Evolutionary conservation across 2,329 filamentous ascomycete species (phyloP), one percentile per base, ranked within the genome.

Genomic region (Ustulina deusta): DNA sequence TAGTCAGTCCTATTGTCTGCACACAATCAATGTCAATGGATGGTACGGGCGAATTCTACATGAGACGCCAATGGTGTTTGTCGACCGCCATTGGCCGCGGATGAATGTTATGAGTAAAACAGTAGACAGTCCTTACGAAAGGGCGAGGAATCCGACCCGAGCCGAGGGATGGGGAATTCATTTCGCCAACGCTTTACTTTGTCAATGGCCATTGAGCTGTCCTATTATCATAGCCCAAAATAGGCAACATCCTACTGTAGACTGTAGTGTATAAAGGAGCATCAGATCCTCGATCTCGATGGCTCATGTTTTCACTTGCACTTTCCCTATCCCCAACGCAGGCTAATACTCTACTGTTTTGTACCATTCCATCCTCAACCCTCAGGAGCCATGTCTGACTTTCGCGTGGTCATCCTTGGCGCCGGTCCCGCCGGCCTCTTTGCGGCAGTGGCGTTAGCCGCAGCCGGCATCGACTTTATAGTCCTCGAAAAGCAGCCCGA

Each of bases 391-490:
- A 68, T 68, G 64, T 6, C 60, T 32, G 36, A 11, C n/a, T 73
- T 74, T 62, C 69, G 70, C 6, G 71, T 69, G 5, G 64, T 74
- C 40, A 27, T 74, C 4, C 51, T 70, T 6, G 73, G 73, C 25
- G 72, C 56, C 17, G 73, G 73, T 0, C 73, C 73, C 1, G 60
- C 55, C 1, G 73, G 71, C 15, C 55, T 74, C n/a, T 71, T 69
- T 22, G 59, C 73, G 2, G 76, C 75, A 6, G 70, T 62, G 56
- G 73, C 58, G 13, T 70, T 71, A 40, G 38, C 51, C 46, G 74
- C 44, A 38, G 73, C 65, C 4, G 68, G 68, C 46, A 79, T 80
- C 59, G 77, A 80, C 61, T 80, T 77, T 44, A 48, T 80, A 1
- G 70, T 80, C 2, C 74, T 80, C 6, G 79, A 80, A 63, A 66